phyloP scores from a whole-genome alignment of 441 rosid genomes.

The Pelargonium australe region DNA sequence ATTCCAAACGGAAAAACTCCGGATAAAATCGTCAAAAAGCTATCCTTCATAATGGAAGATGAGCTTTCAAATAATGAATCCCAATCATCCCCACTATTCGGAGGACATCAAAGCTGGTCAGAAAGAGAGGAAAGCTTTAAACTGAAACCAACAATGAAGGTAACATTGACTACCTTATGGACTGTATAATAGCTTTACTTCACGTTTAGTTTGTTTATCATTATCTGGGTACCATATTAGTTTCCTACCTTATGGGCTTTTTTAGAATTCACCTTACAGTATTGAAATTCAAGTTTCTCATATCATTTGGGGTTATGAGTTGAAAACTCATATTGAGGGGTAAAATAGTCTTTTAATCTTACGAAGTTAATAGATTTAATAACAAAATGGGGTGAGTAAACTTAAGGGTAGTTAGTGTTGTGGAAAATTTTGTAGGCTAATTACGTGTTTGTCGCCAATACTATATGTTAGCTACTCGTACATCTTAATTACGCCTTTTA shows the following conservation, averaged over 20 bases:
- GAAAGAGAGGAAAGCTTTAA: slow-evolving; percentile 73
- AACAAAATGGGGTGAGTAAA: no score
- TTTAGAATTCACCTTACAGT: background rate
- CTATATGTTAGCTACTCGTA: no score
- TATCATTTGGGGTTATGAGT: no score
- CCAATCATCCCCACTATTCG: slow-evolving; percentile 58
- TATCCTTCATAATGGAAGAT: slow-evolving; percentile 54
- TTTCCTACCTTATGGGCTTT: background rate
- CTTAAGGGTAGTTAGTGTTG: no score
- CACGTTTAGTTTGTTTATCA: background rate
- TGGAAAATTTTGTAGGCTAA: no score
- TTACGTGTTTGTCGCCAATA: no score
- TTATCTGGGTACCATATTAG: background rate
- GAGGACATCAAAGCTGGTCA: slow-evolving; percentile 81
- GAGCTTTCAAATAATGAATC: slow-evolving; percentile 37
- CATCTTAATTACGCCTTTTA: no score
- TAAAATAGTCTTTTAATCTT: no score
- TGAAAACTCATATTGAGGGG: no score
- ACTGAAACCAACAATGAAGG: slow-evolving; percentile 72
- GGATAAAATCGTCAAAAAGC: slow-evolving; percentile 43
- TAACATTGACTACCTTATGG: slow-evolving; percentile 16
- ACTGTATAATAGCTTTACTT: background rate
- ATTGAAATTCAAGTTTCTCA: no score
- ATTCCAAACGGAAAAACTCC: slow-evolving; percentile 57
- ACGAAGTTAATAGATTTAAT: no score